Evolutionary conservation across 176 grass and related monocot genomes (phyloP).

Genomic region (Oropetium thomaeum): DNA sequence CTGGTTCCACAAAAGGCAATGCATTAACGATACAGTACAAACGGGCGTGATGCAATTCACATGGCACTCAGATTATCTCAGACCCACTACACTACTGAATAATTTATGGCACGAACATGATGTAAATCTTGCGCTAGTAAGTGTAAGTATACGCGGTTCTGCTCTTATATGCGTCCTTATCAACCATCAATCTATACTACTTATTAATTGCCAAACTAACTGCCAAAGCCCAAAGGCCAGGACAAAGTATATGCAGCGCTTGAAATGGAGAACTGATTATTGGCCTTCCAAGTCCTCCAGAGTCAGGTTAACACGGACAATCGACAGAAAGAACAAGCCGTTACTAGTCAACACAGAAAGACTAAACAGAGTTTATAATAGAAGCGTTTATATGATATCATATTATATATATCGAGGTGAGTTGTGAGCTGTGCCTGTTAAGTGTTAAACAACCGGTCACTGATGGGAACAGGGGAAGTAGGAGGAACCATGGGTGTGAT

Average conservation of each 20-base stretch:
- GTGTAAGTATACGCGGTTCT: background rate
- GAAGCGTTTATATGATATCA: too few species aligned
- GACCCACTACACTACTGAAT: background rate
- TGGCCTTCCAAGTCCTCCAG: slow-evolving; percentile 17
- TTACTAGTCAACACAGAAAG: background rate
- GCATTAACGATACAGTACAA: background rate
- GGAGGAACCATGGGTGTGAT: slow-evolving; percentile 6
- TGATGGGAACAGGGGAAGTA: slow-evolving; percentile 14
- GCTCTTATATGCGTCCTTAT: background rate
- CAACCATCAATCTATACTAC: background rate
- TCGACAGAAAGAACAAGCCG: slow-evolving; percentile 1
- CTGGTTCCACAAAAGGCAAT: background rate
- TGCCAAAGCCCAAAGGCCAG: slow-evolving; percentile 27
- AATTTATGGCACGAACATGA: slow-evolving; percentile 7
- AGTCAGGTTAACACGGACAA: background rate
- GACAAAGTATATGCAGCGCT: background rate
- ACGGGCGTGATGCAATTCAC: background rate
- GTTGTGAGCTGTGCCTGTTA: background rate
- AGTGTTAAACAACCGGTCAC: background rate
- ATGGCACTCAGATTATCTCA: background rate
- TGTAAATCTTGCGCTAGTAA: slow-evolving; percentile 15
- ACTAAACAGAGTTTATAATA: background rate
- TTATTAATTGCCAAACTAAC: background rate
- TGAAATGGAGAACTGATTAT: background rate
- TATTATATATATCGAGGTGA: background rate